Percentiles rank a stretch among this genome's conserved stretches.
phyloP scores from a whole-genome alignment of 208 protist species.

The Leishmania tarentolae region DNA sequence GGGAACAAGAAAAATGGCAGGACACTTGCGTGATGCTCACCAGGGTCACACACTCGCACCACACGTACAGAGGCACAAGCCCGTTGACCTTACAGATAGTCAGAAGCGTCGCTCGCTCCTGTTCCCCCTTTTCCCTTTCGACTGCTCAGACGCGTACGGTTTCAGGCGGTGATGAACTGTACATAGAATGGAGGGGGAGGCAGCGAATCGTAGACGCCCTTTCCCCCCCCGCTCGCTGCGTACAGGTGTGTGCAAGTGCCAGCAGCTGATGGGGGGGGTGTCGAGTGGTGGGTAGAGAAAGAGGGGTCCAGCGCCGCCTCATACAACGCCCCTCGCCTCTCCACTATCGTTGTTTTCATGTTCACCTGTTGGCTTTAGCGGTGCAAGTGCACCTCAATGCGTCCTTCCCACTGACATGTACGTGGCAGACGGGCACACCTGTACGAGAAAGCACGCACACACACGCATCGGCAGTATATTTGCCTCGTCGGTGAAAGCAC shows the following conservation, averaged over 20 bases:
- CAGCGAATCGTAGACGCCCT: too few species aligned
- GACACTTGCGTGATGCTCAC: not conserved
- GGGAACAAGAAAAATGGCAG: not conserved
- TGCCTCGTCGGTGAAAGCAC: not conserved
- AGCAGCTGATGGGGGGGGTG: not conserved
- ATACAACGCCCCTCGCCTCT: not conserved
- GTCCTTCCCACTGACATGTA: not conserved
- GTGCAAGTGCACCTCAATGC: not conserved
- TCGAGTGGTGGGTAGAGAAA: conserved; percentile 7
- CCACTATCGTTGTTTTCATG: not conserved
- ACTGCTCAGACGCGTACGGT: not conserved
- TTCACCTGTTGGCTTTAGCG: not conserved
- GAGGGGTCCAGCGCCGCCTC: not conserved
- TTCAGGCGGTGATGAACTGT: not conserved
- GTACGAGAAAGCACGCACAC: not conserved
- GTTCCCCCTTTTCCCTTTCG: not conserved
- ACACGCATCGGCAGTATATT: conserved; percentile 7
- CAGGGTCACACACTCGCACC: not conserved
- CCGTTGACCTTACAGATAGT: not conserved
- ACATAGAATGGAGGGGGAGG: not conserved
- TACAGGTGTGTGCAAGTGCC: not conserved
- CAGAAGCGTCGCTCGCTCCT: not conserved
- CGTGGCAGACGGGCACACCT: not conserved
- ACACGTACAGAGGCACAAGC: not conserved
- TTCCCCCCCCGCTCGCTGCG: not conserved